Evolutionary conservation across 139 green algal genomes (phyloP), one percentile per base, ranked within the genome.

Genomic region (Spirogloea muscicola): DNA sequence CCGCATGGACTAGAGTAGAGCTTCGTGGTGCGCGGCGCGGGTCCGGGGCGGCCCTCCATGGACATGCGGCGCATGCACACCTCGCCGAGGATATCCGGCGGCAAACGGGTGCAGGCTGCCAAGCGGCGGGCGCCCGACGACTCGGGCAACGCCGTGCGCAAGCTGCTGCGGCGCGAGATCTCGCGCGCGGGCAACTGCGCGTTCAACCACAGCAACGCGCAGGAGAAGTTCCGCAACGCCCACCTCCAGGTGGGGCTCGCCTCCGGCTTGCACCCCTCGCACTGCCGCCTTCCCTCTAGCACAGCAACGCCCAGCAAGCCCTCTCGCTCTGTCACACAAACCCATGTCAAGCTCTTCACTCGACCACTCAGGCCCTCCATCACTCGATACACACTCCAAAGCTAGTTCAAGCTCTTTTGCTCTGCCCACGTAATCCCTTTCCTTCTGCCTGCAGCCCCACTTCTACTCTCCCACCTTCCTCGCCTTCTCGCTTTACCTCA

Each of bases 201-300:
- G 9, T 79, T 82, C 51, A 82, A 69, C 21, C 40, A 46, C 18
- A 59, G 13, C 10, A 79, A 36, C 38, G 36, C 67, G 27, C 25
- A 75, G 29, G 67, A 82, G 37, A 82, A 80, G 36, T 82, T 82
- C 34, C 18, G 52, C 18, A 82, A 82, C 67, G 57, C 79, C 67
- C 25, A 29, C 4, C 51, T 82, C 4, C 42, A 59, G 74, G 74
- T 82, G 41, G 3, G 40, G 21, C 46, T 55, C 46, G 46, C 21
- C 46, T 55, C 21, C 46, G 21, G 46, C 46, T 55, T 21, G 46
- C 46, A 55, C 46, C 46, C 46, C 21, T 55, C 46, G 21, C 46
- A 55, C 21, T 21, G 21, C 46, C 21, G 21, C 46, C 21, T 21
- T 21, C 21, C 21, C 21, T 21, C 21, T 55, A 31, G 21, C 21